phyloP scores from a whole-genome alignment of 1,284 basidiomycete species.

The Cryptococcus wingfieldii region DNA sequence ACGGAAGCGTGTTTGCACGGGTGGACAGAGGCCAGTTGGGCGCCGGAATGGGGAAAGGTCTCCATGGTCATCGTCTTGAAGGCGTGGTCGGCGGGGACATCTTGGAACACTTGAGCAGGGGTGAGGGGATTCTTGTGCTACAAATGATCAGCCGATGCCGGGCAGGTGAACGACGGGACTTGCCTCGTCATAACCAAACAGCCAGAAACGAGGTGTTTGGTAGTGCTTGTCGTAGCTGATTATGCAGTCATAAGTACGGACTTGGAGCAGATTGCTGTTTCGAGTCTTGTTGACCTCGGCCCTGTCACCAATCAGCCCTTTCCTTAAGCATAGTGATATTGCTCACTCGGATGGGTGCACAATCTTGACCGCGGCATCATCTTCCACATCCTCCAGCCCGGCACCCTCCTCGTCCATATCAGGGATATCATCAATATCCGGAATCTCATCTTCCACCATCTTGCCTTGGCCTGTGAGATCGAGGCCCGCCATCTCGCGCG shows the following conservation, averaged over 20 bases:
- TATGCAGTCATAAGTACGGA: slow-evolving; percentile 98
- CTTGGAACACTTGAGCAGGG: slow-evolving; percentile 91
- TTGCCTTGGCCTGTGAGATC: slow-evolving; percentile 34
- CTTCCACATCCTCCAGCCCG: slow-evolving; percentile 65
- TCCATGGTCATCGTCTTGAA: slow-evolving; percentile 99
- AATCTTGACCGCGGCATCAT: slow-evolving; percentile 58
- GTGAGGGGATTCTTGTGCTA: slow-evolving; percentile 81
- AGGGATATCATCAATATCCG: slow-evolving; percentile 85
- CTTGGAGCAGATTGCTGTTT: slow-evolving; percentile 76
- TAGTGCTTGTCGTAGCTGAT: slow-evolving; percentile 99
- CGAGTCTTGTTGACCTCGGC: slow-evolving; percentile 53
- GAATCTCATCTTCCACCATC: slow-evolving; percentile 55
- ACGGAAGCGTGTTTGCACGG: slow-evolving; percentile 98
- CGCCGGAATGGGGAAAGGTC: slow-evolving; percentile 85
- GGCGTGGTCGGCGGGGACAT: slow-evolving; percentile 94
- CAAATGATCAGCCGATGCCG: not conserved
- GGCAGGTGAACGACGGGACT: slow-evolving; percentile 14
- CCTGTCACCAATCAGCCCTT: slow-evolving; percentile 10
- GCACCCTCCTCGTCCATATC: slow-evolving; percentile 79
- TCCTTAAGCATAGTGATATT: not conserved
- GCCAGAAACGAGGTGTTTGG: slow-evolving; percentile 91
- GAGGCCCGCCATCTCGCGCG: slow-evolving; percentile 49
- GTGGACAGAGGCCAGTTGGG: slow-evolving; percentile 86
- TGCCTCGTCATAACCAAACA: slow-evolving; percentile 92
- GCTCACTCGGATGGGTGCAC: slow-evolving; percentile 35